Conservation (phyloP, 2,329 filamentous ascomycete genomes). For the Alternaria burnsii region DNA sequence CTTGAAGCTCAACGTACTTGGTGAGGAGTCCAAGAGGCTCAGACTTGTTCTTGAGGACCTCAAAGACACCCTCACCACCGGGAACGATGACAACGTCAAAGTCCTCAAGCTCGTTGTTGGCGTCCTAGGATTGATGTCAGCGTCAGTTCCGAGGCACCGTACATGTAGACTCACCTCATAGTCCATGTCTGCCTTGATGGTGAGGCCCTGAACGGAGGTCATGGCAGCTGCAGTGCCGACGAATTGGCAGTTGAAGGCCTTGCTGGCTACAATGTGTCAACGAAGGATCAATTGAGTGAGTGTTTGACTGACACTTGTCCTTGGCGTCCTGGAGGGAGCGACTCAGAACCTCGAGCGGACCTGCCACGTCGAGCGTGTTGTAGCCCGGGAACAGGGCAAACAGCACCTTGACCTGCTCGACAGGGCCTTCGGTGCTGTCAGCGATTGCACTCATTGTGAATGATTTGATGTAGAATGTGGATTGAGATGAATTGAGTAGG, state of each 20-base stretch:
- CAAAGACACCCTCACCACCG: conserved; percentile 70
- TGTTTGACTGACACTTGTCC: conserved; percentile 56
- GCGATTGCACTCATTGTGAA: conserved; percentile 53
- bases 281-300: conserved; percentile 15
- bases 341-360: conserved; percentile 66
- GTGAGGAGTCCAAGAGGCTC: conserved; percentile 72
- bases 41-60: conserved; percentile 71
- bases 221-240: conserved; percentile 58
- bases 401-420: conserved; percentile 71
- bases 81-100: conserved; percentile 83
- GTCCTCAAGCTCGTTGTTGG: conserved; percentile 74
- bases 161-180: conserved; percentile 60
- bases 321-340: conserved; percentile 63
- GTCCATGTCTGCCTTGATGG: conserved; percentile 76
- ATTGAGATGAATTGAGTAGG: conserved; percentile 28
- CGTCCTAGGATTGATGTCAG: conserved; percentile 59
- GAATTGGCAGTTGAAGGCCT: conserved; percentile 64
- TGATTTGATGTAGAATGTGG: conserved; percentile 27
- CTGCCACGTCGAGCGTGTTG: conserved; percentile 65
- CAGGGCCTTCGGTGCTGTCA: conserved; percentile 50
- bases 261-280: conserved; percentile 54
- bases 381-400: conserved; percentile 65
- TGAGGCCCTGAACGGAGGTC: conserved; percentile 69
- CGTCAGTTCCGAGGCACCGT: too few relatives aligned
- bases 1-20: conserved; percentile 80